Evolutionary conservation across 345 rosid genomes (phyloP).

Genomic region (Camelina hispida): DNA sequence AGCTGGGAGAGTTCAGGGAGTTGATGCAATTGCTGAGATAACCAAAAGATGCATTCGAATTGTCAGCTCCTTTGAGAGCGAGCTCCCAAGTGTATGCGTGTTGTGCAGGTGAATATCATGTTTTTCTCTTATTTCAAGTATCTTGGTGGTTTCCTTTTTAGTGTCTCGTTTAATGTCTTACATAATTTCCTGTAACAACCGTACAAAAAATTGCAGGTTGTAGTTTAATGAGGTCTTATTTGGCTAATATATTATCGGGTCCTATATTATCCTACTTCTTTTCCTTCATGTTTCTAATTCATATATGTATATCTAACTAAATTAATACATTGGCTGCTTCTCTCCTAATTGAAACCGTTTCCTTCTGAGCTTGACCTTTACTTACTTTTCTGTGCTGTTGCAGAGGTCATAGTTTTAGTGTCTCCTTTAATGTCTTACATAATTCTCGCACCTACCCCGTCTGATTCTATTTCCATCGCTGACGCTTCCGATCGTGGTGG

Average conservation of each 20-base stretch:
- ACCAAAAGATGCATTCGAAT: constrained; percentile 86
- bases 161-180: neutral
- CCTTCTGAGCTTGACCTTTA: constrained; percentile 17
- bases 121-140: neutral
- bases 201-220: neutral
- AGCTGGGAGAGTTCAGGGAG: constrained; percentile 88
- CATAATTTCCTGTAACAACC: constrained; percentile 11
- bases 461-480: constrained; percentile 68
- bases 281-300: neutral
- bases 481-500: constrained; percentile 51
- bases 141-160: constrained; percentile 22
- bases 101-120: constrained; percentile 72
- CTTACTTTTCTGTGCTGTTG: constrained; percentile 37
- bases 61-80: constrained; percentile 63
- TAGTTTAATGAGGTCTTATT: neutral
- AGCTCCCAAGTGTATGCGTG: constrained; percentile 76
- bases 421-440: no score
- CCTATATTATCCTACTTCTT: neutral
- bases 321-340: constrained; percentile 11
- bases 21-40: constrained; percentile 89
- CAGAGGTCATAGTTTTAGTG: constrained; percentile 74
- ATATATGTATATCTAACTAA: neutral
- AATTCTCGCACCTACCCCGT: constrained; percentile 95
- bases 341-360: constrained; percentile 7
- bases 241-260: neutral